Evolutionary conservation across 345 rosid genomes (phyloP), one percentile per base, ranked within the genome.

Genomic region (Hevea brasiliensis): DNA sequence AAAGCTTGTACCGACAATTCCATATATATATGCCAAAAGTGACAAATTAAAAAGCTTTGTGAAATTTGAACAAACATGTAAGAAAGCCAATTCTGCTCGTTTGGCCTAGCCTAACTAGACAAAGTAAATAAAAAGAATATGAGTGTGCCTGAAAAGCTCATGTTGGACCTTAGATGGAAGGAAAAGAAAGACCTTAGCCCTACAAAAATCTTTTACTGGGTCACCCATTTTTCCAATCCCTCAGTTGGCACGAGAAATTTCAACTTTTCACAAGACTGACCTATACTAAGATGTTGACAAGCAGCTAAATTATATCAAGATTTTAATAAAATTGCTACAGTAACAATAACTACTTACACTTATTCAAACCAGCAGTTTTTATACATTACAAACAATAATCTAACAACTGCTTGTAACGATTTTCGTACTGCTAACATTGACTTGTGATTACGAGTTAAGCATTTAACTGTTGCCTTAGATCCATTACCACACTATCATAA

Each of bases 121-220:
- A 72, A 64, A 53, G 37, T 32, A 32, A 41, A 53, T 26, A 72
- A 18, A 32, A 41, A 53, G 42, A 72, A 18, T 50, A 48, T 40
- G 7, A 24, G 6, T 56, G 62, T 55, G 67, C 67, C 68, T 61
- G 48, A 21, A 72, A 72, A 72, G 61, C 24, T 37, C 18, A 35
- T 63, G 56, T 41, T 62, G 59, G 68, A 61, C 18, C 74, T 48
- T 53, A 53, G 68, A 35, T 53, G 61, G 41, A 61, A 70, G 45
- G 55, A 72, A n/a, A 1, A 4, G 37, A 32, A 4, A 32, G 37
- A 32, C 41, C 68, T 37, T 14, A n/a, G 29, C 15, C 61, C 63
- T 55, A 40, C 66, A 26, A 29, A 42, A 48, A 32, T 50, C 23
- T 48, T 48, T 29, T 48, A 13, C 47, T 29, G 71, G 71, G 76